These are phyloP conservation scores for Diddensiella santjacobensis DNA, from an alignment of 805 yeast genomes.

Conservation along the genomic window DNA sequence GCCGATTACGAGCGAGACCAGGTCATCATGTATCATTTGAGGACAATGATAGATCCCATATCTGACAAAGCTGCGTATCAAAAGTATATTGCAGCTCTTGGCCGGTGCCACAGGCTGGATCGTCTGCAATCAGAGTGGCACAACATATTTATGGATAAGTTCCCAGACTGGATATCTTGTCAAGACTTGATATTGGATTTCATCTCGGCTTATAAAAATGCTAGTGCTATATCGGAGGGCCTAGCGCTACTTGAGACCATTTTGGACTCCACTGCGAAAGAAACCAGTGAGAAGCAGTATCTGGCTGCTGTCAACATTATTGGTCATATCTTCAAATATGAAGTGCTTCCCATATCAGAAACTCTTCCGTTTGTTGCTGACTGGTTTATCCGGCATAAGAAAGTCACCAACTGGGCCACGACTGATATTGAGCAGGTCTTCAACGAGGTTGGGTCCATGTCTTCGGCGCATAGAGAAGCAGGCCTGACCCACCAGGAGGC, in stretches of 20 bases:
- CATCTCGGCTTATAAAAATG: constrained; percentile 23
- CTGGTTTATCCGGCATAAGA: constrained; percentile 18
- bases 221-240: constrained; percentile 16
- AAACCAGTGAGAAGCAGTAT: constrained; percentile 6
- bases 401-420: constrained; percentile 15
- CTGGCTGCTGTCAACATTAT: constrained; percentile 15
- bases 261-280: constrained; percentile 16
- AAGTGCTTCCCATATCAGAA: constrained; percentile 18
- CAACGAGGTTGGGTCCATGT: constrained; percentile 16
- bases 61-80: constrained; percentile 12
- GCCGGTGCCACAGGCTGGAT: constrained; percentile 22
- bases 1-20: constrained; percentile 20
- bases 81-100: constrained; percentile 27
- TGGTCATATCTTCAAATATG: constrained; percentile 17
- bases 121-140: constrained; percentile 25
- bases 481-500: constrained; percentile 12
- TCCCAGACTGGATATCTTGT: constrained; percentile 11
- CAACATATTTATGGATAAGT: constrained; percentile 1
- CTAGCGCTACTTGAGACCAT: constrained; percentile 16
- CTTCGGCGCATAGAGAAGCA: constrained; percentile 1
- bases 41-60: constrained; percentile 16
- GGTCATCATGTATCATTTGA: constrained; percentile 20
- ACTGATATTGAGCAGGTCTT: constrained; percentile 18
- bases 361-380: constrained; percentile 13
- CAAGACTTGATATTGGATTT: constrained; percentile 26